Evolutionary conservation across 768 basidiomycete genomes (phyloP).

Genomic region (Trametes punicea): DNA sequence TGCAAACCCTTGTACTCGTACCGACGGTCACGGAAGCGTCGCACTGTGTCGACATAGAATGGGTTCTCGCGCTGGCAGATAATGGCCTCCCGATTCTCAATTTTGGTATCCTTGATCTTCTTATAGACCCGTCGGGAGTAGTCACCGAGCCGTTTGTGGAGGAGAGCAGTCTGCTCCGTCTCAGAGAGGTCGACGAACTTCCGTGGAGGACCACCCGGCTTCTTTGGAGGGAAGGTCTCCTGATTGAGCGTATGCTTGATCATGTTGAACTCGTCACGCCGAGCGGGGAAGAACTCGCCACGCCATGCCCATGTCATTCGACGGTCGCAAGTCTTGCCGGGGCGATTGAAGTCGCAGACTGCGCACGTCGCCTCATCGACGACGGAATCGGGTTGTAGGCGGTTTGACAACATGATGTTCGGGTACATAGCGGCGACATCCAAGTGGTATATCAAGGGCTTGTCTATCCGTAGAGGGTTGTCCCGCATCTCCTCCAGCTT

Average conservation of each 20-base stretch:
- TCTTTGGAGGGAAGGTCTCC: slow-evolving; percentile 84
- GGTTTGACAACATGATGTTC: slow-evolving; percentile 99
- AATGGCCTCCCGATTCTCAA: slow-evolving; percentile 90
- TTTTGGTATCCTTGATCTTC: slow-evolving; percentile 96
- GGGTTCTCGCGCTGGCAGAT: slow-evolving; percentile 98
- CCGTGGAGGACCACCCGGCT: slow-evolving; percentile 67
- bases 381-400: slow-evolving; percentile 96
- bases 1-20: slow-evolving; percentile 98
- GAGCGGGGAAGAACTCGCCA: slow-evolving; percentile 97
- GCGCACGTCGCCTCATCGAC: slow-evolving; percentile 96
- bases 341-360: slow-evolving; percentile 96
- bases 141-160: slow-evolving; percentile 96
- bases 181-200: slow-evolving; percentile 80
- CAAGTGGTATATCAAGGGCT: slow-evolving; percentile 95
- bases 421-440: slow-evolving; percentile 99
- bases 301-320: slow-evolving; percentile 98
- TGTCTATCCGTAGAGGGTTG: slow-evolving; percentile 83
- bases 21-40: slow-evolving; percentile 92
- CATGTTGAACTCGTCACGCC: slow-evolving; percentile 98
- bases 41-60: slow-evolving; percentile 98
- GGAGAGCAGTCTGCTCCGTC: slow-evolving; percentile 84
- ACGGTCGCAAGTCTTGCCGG: slow-evolving; percentile 92
- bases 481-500: slow-evolving; percentile 90
- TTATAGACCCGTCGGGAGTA: slow-evolving; percentile 99
- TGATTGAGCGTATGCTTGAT: slow-evolving; percentile 95